Conservation (phyloP, 2,329 filamentous ascomycete genomes). For the Alternaria sp. region DNA sequence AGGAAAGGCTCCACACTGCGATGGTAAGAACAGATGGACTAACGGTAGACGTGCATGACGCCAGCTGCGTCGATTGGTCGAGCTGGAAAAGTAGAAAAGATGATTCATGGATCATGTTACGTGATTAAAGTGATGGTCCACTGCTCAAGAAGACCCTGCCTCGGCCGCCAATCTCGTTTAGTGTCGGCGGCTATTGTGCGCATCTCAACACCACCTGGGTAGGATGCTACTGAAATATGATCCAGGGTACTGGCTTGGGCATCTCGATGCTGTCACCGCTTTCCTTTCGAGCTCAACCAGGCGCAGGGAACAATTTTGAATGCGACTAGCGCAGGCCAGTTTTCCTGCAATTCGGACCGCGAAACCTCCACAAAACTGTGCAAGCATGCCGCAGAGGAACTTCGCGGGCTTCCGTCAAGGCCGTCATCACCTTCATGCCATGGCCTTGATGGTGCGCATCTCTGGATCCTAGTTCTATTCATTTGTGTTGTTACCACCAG, state of each 20-base stretch:
- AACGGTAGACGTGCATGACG: slow-evolving; percentile 29
- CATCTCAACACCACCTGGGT: neutral
- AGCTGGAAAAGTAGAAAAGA: neutral
- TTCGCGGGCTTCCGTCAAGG: neutral
- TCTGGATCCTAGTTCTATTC: neutral
- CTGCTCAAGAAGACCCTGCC: slow-evolving; percentile 4
- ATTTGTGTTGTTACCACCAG: neutral
- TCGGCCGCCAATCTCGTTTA: neutral
- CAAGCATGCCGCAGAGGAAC: neutral
- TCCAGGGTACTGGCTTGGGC: neutral
- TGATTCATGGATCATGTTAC: slow-evolving; percentile 1
- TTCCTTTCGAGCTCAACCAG: neutral
- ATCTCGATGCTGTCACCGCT: neutral
- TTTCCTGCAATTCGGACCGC: neutral
- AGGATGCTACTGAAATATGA: neutral
- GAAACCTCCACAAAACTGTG: neutral
- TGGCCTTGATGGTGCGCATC: neutral
- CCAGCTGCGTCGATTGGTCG: slow-evolving; percentile 27
- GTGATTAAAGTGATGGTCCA: slow-evolving; percentile 1
- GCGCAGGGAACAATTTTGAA: no score
- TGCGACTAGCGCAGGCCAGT: neutral
- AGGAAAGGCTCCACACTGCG: slow-evolving; percentile 27
- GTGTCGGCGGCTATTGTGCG: neutral
- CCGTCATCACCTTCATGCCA: neutral
- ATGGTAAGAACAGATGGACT: slow-evolving; percentile 41